These are phyloP conservation scores for Priceomyces melissophilus DNA, from an alignment of 805 yeast species.

Conservation along the genomic window DNA sequence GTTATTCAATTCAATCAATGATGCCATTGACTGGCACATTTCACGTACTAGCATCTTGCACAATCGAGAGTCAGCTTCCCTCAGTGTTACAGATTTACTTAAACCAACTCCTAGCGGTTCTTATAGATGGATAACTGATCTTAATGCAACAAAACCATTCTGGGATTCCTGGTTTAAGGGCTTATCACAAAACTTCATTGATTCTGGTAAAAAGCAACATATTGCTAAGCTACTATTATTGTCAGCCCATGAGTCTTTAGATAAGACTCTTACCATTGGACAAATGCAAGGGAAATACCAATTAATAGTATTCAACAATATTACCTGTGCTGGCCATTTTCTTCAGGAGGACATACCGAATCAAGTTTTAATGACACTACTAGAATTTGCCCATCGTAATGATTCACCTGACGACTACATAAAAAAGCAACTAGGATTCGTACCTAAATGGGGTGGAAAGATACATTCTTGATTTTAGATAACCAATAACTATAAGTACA, in stretches of 20 bases:
- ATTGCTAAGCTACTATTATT: conserved; percentile 68
- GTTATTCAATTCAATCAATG: conserved; percentile 46
- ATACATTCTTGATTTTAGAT: conserved; percentile 14
- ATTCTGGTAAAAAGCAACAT: conserved; percentile 27
- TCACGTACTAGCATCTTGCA: conserved; percentile 46
- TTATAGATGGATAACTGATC: conserved; percentile 61
- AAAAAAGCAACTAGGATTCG: conserved; percentile 27
- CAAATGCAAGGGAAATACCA: conserved; percentile 99
- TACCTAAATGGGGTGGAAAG: conserved; percentile 39
- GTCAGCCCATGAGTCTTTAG: conserved; percentile 88
- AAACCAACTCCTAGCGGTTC: conserved; percentile 12
- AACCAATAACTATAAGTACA: conserved; percentile 1
- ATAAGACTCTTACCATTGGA: conserved; percentile 82
- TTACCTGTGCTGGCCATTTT: conserved; percentile 70
- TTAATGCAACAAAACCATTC: conserved; percentile 55
- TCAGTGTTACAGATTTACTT: conserved; percentile 77
- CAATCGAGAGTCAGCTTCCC: conserved; percentile 57
- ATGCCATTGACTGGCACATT: conserved; percentile 85
- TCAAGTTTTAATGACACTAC: conserved; percentile 56
- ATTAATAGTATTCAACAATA: conserved; percentile 68
- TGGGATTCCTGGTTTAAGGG: conserved; percentile 86
- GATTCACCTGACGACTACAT: conserved; percentile 31
- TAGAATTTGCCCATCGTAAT: conserved; percentile 49
- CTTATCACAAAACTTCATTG: conserved; percentile 51
- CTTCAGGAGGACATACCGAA: conserved; percentile 88